These are phyloP conservation scores for Paramecium caudatum DNA, from an alignment of 73 alveolate species.

Conservation along the genomic window DNA sequence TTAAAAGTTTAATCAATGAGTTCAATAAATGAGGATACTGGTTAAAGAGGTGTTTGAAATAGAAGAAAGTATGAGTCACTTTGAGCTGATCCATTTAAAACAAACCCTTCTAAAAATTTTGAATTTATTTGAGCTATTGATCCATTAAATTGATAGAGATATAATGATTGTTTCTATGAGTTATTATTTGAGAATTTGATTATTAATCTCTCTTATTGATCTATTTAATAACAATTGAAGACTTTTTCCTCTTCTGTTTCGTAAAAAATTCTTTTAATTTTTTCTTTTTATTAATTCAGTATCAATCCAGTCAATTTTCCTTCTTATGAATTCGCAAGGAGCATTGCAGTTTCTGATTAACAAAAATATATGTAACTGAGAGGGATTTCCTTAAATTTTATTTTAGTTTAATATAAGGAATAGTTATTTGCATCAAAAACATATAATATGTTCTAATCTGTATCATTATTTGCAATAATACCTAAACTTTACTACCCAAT, in stretches of 20 bases:
- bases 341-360: too few relatives aligned
- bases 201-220: neutral
- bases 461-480: neutral
- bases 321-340: too few relatives aligned
- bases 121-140: neutral
- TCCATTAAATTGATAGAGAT: neutral
- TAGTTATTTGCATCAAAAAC: neutral
- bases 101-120: neutral
- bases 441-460: neutral
- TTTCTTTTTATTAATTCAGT: too few relatives aligned
- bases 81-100: slow-evolving; percentile 24
- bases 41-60: neutral
- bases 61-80: neutral
- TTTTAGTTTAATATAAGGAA: neutral
- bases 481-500: neutral
- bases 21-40: neutral
- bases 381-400: too few relatives aligned
- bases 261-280: too few relatives aligned
- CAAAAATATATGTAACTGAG: too few relatives aligned
- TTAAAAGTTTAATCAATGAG: neutral
- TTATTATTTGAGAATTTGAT: neutral
- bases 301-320: too few relatives aligned
- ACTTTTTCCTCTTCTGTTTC: too few relatives aligned
- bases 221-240: too few relatives aligned
- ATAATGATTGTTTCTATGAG: neutral